phyloP scores from a whole-genome alignment of 116 monocot genomes.

The Trichopus zeylanicus region DNA sequence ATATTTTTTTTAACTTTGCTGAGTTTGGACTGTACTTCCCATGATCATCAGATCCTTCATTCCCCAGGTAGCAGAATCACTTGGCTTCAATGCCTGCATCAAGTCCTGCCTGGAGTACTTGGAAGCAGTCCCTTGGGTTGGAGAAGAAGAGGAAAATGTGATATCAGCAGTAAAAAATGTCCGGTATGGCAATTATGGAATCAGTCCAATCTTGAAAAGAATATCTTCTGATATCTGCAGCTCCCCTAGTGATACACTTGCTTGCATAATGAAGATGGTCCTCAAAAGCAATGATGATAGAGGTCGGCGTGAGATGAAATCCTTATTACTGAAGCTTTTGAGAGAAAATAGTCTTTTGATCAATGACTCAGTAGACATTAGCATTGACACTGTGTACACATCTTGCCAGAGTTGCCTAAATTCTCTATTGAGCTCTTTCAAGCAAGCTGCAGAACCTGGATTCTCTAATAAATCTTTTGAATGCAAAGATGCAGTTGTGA shows the following conservation, averaged over 20 bases:
- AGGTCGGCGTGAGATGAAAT: conserved; percentile 87
- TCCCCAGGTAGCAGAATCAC: conserved; percentile 70
- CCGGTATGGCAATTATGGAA: conserved; percentile 35
- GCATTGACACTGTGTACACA: conserved; percentile 51
- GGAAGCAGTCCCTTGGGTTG: conserved; percentile 93
- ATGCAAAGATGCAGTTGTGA: conserved; percentile 35
- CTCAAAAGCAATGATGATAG: conserved; percentile 88
- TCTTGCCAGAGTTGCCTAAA: conserved; percentile 60
- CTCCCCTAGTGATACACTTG: conserved; percentile 70
- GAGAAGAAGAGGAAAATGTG: conserved; percentile 94
- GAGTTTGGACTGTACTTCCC: not conserved
- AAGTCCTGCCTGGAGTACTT: conserved; percentile 86
- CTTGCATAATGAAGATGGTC: conserved; percentile 75
- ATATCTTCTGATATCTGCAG: conserved; percentile 52
- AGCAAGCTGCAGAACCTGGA: conserved; percentile 42
- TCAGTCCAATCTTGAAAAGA: conserved; percentile 67
- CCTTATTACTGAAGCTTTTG: conserved; percentile 75
- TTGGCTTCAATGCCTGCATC: conserved; percentile 68
- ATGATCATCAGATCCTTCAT: not conserved
- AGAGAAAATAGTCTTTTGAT: conserved; percentile 66
- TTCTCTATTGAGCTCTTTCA: conserved; percentile 51
- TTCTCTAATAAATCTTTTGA: conserved; percentile 40
- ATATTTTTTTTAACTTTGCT: too few relatives aligned
- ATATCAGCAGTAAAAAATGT: conserved; percentile 61
- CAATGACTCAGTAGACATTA: conserved; percentile 50